Evolutionary conservation across 306 rosid species (phyloP).

Genomic region (Dicorynia guianensis): DNA sequence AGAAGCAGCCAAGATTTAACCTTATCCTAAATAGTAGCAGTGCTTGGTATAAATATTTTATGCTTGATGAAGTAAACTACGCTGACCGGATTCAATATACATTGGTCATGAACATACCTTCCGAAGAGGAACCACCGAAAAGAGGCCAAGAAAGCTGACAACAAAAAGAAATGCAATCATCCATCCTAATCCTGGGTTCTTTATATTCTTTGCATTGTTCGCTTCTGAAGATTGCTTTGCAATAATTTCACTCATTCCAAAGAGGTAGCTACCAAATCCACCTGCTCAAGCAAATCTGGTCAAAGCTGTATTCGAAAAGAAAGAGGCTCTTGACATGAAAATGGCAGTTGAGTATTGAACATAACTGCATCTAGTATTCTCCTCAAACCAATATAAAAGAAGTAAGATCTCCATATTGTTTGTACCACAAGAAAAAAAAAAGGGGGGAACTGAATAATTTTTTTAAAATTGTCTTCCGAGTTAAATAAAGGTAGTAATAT

Average conservation of each 20-base stretch:
- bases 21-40: not conserved
- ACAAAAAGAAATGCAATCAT: constrained; percentile 56
- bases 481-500: not conserved
- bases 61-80: not conserved
- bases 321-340: constrained; percentile 22
- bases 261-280: constrained; percentile 61
- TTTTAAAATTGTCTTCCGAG: not conserved
- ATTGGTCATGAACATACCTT: constrained; percentile 46
- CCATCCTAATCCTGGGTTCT: constrained; percentile 59
- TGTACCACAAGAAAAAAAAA: not conserved
- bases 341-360: constrained; percentile 13
- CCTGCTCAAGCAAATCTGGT: constrained; percentile 46
- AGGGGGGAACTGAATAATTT: too few species aligned
- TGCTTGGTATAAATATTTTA: not conserved
- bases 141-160: constrained; percentile 64
- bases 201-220: not conserved
- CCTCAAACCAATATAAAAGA: not conserved
- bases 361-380: not conserved
- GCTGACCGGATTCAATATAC: not conserved
- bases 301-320: constrained; percentile 7
- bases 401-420: not conserved
- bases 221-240: constrained; percentile 54
- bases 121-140: constrained; percentile 60
- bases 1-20: not conserved
- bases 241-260: constrained; percentile 54